Conservation (phyloP, 495 filamentous ascomycete genomes). For the Hypoxylon rickii region DNA sequence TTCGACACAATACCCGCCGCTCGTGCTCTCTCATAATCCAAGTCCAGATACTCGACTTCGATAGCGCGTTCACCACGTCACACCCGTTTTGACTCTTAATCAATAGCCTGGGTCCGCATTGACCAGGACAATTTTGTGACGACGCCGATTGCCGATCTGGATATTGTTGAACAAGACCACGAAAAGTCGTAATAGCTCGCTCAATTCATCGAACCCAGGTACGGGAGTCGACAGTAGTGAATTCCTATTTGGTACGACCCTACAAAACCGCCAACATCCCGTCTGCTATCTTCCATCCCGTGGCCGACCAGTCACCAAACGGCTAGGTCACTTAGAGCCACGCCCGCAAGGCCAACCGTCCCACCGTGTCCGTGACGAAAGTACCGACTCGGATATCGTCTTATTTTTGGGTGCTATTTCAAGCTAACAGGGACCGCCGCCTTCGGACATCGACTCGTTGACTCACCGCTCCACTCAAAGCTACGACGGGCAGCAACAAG, state of each 20-base stretch:
- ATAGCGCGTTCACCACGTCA: conserved; percentile 52
- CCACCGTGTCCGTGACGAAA: conserved; percentile 42
- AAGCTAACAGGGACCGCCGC: conserved; percentile 27
- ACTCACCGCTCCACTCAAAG: conserved; percentile 24
- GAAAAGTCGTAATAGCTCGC: conserved; percentile 34
- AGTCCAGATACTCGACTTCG: conserved; percentile 47
- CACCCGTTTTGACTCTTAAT: conserved; percentile 30
- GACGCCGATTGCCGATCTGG: conserved; percentile 21
- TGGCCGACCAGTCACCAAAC: conserved; percentile 35
- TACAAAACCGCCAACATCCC: conserved; percentile 28
- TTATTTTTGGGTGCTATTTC: conserved; percentile 16
- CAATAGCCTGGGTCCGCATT: conserved; percentile 32
- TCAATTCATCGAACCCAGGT: conserved; percentile 30
- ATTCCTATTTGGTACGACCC: conserved; percentile 12
- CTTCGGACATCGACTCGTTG: conserved; percentile 39
- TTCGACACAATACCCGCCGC: too few relatives aligned
- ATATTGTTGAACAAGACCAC: conserved; percentile 24
- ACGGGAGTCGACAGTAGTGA: conserved; percentile 24
- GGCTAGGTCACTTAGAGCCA: conserved; percentile 33
- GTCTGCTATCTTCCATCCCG: conserved; percentile 23
- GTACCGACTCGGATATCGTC: conserved; percentile 23
- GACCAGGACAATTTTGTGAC: conserved; percentile 30
- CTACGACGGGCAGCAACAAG: conserved; percentile 25
- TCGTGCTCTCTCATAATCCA: too few relatives aligned
- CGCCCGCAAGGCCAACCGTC: conserved; percentile 10